These are phyloP conservation scores for Margaritispora aquatica DNA, from an alignment of 495 filamentous ascomycete species.

Conservation along the genomic window DNA sequence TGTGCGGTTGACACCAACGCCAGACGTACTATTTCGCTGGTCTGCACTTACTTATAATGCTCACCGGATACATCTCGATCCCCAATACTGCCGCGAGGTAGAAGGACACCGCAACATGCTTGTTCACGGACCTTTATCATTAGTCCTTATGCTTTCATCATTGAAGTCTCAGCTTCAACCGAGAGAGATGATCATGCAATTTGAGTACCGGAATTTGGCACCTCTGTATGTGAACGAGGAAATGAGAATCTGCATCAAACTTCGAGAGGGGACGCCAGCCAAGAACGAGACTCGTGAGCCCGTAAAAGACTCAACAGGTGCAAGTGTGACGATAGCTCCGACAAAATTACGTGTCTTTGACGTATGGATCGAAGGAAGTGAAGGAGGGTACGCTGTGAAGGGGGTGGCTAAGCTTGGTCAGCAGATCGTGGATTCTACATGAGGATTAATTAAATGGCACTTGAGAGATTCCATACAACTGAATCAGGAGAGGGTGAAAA, in stretches of 20 bases:
- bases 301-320: neutral
- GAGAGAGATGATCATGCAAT: constrained; percentile 31
- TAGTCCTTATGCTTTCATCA: constrained; percentile 64
- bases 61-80: constrained; percentile 80
- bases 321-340: neutral
- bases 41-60: constrained; percentile 82
- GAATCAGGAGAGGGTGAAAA: too few species aligned
- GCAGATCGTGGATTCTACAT: too few species aligned
- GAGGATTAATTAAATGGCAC: too few species aligned
- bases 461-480: too few species aligned
- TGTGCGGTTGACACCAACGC: constrained; percentile 17
- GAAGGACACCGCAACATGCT: constrained; percentile 73
- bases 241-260: constrained; percentile 50
- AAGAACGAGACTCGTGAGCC: neutral
- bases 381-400: constrained; percentile 57
- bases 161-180: constrained; percentile 44
- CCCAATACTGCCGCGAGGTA: constrained; percentile 53
- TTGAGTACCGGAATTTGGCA: constrained; percentile 79
- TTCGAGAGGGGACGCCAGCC: neutral
- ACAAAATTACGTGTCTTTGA: constrained; percentile 31
- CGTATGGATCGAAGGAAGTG: constrained; percentile 59
- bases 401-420: constrained; percentile 32
- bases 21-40: constrained; percentile 62
- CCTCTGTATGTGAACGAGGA: constrained; percentile 71
- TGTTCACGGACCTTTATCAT: constrained; percentile 80